A percentile compares a stretch with the other conserved stretches of the same genome.
Conservation (phyloP, 306 rosid genomes). For the Betula pendula region DNA sequence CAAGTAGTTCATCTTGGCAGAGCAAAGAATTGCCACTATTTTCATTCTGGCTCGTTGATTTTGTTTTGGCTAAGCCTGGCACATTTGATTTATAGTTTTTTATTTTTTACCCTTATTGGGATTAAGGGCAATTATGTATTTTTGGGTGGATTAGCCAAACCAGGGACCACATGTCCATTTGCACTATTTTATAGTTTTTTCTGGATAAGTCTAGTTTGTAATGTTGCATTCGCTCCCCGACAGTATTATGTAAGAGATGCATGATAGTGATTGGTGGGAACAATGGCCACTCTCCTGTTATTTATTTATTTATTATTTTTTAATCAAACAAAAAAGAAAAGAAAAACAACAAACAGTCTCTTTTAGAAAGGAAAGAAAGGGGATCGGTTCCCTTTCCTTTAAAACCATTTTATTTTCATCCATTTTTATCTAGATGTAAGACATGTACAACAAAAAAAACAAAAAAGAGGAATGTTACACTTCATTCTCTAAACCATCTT, state of each 20-base stretch:
- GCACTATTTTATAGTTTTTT: neutral
- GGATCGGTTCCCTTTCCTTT: too few species aligned
- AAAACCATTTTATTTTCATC: too few species aligned
- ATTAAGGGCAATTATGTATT: neutral
- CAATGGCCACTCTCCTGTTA: neutral
- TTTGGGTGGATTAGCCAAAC: neutral
- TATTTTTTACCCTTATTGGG: neutral
- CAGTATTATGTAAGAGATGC: neutral
- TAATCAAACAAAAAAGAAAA: neutral
- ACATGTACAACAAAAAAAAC: too few species aligned
- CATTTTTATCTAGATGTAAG: too few species aligned
- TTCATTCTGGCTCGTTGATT: neutral
- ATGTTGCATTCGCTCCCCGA: neutral
- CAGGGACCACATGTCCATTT: neutral
- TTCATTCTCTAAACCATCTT: too few species aligned
- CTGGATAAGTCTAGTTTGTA: neutral
- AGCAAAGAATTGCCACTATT: neutral
- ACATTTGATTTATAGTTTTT: neutral
- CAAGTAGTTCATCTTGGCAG: neutral
- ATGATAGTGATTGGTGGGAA: neutral
- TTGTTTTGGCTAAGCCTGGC: neutral
- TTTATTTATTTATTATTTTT: too few species aligned
- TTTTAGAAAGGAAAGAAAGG: too few species aligned
- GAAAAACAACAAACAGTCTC: neutral
- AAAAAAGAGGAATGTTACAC: too few species aligned